phyloP scores from a whole-genome alignment of 176 grass and related monocot species.

The Avena insularis region DNA sequence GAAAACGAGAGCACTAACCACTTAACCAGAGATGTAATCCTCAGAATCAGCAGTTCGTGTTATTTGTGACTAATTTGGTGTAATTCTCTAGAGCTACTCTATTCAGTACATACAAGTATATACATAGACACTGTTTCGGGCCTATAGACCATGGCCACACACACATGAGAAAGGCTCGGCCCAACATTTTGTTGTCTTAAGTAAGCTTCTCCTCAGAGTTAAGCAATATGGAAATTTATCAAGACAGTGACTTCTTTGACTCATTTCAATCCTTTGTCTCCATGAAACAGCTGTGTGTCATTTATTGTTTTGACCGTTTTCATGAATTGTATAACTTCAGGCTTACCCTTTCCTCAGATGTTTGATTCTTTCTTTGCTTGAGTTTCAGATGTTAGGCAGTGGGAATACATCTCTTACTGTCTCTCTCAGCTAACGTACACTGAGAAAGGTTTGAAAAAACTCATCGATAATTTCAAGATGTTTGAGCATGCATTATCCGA shows the following conservation, averaged over 20 bases:
- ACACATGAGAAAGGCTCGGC: neutral
- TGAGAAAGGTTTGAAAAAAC: constrained; percentile 92
- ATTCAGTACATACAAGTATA: neutral
- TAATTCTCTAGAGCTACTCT: neutral
- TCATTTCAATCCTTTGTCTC: constrained; percentile 37
- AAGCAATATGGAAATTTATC: constrained; percentile 17
- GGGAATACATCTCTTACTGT: constrained; percentile 93
- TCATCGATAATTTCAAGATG: constrained; percentile 94
- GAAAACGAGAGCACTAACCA: neutral
- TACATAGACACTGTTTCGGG: neutral
- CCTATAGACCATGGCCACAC: neutral
- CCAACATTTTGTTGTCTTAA: neutral
- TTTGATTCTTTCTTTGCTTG: constrained; percentile 33
- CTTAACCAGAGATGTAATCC: neutral
- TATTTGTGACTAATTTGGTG: neutral
- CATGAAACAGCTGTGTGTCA: neutral
- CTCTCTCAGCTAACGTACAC: constrained; percentile 95
- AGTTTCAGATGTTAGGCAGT: constrained; percentile 84
- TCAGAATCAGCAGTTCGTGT: neutral
- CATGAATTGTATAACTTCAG: constrained; percentile 7
- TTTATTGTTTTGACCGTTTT: constrained; percentile 23
- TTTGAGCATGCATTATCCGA: constrained; percentile 87
- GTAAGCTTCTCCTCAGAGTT: neutral
- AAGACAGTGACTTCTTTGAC: neutral
- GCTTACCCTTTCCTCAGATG: neutral